Base-by-base conservation (phyloP, 257 asterid genomes). In the Pogostemon cablin region DNA sequence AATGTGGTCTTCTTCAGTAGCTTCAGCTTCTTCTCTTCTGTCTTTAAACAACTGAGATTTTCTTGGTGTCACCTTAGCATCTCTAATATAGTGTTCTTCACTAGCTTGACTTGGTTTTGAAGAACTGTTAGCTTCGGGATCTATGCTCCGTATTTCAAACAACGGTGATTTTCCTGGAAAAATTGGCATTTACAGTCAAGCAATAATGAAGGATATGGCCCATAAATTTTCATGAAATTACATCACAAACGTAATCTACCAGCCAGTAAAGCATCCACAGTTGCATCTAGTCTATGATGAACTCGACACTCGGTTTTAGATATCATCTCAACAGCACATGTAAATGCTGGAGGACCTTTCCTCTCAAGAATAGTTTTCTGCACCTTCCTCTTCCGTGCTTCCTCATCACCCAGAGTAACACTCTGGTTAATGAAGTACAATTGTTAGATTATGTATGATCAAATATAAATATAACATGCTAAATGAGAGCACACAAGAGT, bases 371-470 rank as follows among this genome's bases (percentile, higher is more conserved):
- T 91, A 50, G 99, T 91, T 82, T 93, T 93, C 80, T 93, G 97
- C 78, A 93, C 99, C 80, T 91, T 93, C 87, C 99, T 86, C 88
- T 91, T 93, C 75, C 89, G 82, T 63, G 99, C 99, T 84, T 93
- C 99, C 85, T 93, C 99, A 65, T 93, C 99, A 54, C 99, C 99
- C 17, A 93, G 90, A 57, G 99, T 93, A 72, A 93, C 99, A 78
- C 97, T 93, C 99, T 93, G 84, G 74, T 65, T 57, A 69, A 71
- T 9, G 10, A 66, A 78, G 54, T 57, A 76, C 72, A 67, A 32
- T 12, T 35, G 34, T 42, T 15, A 49, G 9, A 39, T 41, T 61
- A 71, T 3, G 10, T 72, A 66, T 76, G 74, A 63, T 46, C 44
- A 9, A 59, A 49, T 6, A 63, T 42, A 7, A 34, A 41, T 68